These are phyloP conservation scores for Amanita thiersii DNA, from an alignment of 768 basidiomycete genomes.

Conservation along the genomic window DNA sequence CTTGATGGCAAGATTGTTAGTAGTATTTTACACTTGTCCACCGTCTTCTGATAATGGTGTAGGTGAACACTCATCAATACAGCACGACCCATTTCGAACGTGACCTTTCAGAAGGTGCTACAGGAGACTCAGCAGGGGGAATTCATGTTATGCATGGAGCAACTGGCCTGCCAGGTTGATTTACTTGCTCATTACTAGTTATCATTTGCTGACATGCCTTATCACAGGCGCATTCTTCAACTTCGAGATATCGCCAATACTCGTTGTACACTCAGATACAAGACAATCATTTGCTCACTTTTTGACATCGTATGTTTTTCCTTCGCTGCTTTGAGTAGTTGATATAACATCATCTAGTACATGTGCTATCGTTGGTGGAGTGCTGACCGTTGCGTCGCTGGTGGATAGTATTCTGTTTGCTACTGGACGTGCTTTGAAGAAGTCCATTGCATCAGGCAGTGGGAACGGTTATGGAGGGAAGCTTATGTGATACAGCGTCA, in stretches of 20 bases:
- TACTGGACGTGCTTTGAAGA: conserved; percentile 68
- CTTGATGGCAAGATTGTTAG: conserved; percentile 63
- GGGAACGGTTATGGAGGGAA: conserved; percentile 29
- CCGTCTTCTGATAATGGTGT: neutral
- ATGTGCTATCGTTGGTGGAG: conserved; percentile 96
- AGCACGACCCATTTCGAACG: conserved; percentile 96
- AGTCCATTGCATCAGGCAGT: conserved; percentile 28
- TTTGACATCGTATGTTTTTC: conserved; percentile 76
- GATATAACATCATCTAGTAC: conserved; percentile 42
- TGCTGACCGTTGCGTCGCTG: conserved; percentile 87
- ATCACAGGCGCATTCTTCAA: conserved; percentile 77
- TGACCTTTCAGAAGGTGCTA: conserved; percentile 59
- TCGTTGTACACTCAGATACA: conserved; percentile 84
- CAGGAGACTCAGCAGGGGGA: conserved; percentile 52
- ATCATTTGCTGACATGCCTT: neutral
- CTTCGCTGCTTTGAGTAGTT: neutral
- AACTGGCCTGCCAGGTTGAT: conserved; percentile 56
- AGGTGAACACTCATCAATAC: conserved; percentile 91
- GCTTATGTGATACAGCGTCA: conserved; percentile 42
- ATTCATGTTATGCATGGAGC: conserved; percentile 70
- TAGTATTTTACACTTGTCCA: conserved; percentile 8
- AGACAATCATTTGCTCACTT: conserved; percentile 97
- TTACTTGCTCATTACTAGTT: neutral
- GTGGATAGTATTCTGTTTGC: conserved; percentile 85
- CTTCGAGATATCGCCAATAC: conserved; percentile 96